Percentiles rank a stretch among this genome's conserved stretches.
These are phyloP conservation scores for Incumbomyces delicatus DNA, from an alignment of 2,329 filamentous ascomycete genomes.

Conservation along the genomic window DNA sequence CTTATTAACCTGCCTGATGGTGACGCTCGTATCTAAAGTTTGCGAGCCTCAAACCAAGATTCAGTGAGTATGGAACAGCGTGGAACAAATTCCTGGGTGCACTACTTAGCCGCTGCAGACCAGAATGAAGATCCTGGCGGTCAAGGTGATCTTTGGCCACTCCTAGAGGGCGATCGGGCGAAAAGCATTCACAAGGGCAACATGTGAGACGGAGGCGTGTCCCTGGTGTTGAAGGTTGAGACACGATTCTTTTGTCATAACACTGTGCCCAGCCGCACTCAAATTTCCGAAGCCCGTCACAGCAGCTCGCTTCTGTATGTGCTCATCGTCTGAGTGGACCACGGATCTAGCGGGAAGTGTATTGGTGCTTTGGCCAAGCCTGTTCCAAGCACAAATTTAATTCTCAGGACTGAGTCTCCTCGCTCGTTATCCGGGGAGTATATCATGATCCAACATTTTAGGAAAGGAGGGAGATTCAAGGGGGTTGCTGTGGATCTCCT, in stretches of 20 bases:
- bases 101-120: constrained; percentile 7
- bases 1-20: not conserved
- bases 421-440: not conserved
- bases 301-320: not conserved
- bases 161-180: not conserved
- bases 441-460: constrained; percentile 1
- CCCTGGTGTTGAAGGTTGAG: constrained; percentile 1
- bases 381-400: constrained; percentile 1
- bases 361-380: not conserved
- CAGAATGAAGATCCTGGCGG: constrained; percentile 2
- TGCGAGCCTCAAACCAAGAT: not conserved
- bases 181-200: constrained; percentile 2
- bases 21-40: not conserved
- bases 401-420: constrained; percentile 2
- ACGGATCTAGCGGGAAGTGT: not conserved
- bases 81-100: constrained; percentile 4
- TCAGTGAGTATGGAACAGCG: constrained; percentile 1
- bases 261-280: constrained; percentile 1
- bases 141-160: not conserved
- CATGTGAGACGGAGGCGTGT: constrained; percentile 4
- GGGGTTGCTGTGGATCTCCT: not conserved
- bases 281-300: constrained; percentile 5
- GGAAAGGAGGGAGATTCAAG: not conserved
- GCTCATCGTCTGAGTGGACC: constrained; percentile 4
- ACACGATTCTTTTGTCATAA: constrained; percentile 3